These are phyloP conservation scores for Straminergon stramineum DNA, from an alignment of 225 moss, liverwort and hornwort genomes.

Conservation along the genomic window DNA sequence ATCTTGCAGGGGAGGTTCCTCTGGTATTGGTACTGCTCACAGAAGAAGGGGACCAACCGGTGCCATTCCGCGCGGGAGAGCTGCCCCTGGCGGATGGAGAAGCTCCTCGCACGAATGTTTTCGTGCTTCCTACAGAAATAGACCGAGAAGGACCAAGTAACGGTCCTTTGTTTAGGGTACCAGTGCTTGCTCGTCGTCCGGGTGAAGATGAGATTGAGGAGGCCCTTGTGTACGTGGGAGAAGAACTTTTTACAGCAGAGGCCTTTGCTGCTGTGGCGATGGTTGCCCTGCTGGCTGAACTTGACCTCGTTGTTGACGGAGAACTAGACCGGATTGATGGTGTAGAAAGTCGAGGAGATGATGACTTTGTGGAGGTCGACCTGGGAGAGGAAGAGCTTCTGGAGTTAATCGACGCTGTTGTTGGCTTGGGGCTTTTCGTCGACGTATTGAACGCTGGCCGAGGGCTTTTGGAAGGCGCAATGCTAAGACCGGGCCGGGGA, in stretches of 20 bases:
- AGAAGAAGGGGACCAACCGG: background rate
- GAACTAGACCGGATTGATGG: conserved; percentile 45
- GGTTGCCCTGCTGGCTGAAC: conserved; percentile 31
- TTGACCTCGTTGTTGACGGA: conserved; percentile 46
- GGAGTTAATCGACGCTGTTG: background rate
- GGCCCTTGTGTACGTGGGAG: conserved; percentile 11
- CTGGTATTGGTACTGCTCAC: background rate
- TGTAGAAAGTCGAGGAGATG: conserved; percentile 11
- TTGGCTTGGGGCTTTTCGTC: conserved; percentile 10
- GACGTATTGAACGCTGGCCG: background rate
- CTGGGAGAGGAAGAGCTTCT: conserved; percentile 16
- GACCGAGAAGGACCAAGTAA: background rate
- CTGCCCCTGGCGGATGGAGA: conserved; percentile 12
- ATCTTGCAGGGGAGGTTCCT: conserved; percentile 14
- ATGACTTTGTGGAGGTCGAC: conserved; percentile 17
- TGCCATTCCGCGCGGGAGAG: conserved; percentile 7
- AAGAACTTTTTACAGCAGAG: background rate
- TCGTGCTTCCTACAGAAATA: background rate
- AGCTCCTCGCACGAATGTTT: background rate
- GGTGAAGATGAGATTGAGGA: conserved; percentile 19
- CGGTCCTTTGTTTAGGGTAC: background rate
- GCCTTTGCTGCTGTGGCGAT: conserved; percentile 13
- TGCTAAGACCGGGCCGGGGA: background rate
- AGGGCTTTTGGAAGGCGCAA: conserved; percentile 4
- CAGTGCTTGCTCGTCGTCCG: conserved; percentile 22